Evolutionary conservation across 2,329 filamentous ascomycete species (phyloP), one percentile per base, ranked within the genome.

Genomic region (Ophioceras dolichostomum): DNA sequence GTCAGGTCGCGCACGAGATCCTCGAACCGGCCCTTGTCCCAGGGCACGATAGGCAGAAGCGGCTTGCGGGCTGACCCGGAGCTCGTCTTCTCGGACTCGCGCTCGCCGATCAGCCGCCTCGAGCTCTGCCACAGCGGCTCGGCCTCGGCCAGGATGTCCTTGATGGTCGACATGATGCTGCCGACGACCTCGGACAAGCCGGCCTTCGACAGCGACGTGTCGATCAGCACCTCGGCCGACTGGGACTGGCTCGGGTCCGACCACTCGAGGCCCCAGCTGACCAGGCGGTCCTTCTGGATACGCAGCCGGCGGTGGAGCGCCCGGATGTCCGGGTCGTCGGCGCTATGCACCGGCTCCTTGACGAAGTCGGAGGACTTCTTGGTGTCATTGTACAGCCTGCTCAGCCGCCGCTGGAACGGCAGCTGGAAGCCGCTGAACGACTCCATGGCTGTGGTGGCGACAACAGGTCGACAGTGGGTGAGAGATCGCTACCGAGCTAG

Each of bases 191-290:
- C 82, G 41, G 79, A 83, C 39, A 88, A 61, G 17, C 83, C 83
- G 37, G 79, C 79, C 53, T 81, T 78, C 48, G 81, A 83, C 8
- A 80, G 63, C 12, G 73, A 75, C 49, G 78, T 74, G 49, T 80
- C 76, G 43, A 88, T 87, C 55, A 83, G 76, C 49, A 75, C 72
- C 44, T 58, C 55, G 42, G 53, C 49, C 12, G 53, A 53, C 50
- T 79, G 70, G 41, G 77, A 68, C 50, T 79, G 70, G 45, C 66
- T 71, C 13, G 79, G 76, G 53, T 87, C 82, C 39, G 77, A 83
- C 83, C 83, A 89, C 55, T 86, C 80, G 37, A 86, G 63, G 0
- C 83, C 83, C 83, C 83, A 89, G 42, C 76, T 80, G 41, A 84
- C 76, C 33, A 88, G 65, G 13, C 83, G 70, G 59, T 87, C 81